Percentiles rank a stretch among this genome's conserved stretches.
Evolutionary conservation across 1,284 basidiomycete genomes (phyloP).

Genomic region (Cryptococcus sp.): DNA sequence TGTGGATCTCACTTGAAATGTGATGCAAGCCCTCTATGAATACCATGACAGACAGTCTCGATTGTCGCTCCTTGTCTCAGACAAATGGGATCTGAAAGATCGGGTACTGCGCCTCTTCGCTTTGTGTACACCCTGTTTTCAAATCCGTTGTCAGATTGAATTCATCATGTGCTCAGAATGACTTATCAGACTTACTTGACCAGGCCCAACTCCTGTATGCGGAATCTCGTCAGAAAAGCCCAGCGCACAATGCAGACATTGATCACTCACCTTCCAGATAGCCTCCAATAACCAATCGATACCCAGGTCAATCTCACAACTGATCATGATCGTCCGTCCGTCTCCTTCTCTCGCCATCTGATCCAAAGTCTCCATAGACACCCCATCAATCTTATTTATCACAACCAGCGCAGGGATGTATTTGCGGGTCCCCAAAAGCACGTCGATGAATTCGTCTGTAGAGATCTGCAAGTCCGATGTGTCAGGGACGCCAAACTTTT

Average conservation of each 20-base stretch:
- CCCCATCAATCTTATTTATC: slow-evolving; percentile 90
- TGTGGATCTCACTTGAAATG: slow-evolving; percentile 65
- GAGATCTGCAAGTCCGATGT: slow-evolving; percentile 67
- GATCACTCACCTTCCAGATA: slow-evolving; percentile 69
- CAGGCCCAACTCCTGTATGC: slow-evolving; percentile 63
- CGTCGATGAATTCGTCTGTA: slow-evolving; percentile 96
- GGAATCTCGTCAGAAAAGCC: neutral
- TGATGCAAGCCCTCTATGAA: slow-evolving; percentile 82
- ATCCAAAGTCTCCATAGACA: slow-evolving; percentile 87
- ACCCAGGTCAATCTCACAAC: slow-evolving; percentile 87
- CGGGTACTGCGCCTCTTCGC: slow-evolving; percentile 90
- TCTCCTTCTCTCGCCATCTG: slow-evolving; percentile 83
- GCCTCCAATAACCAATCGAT: slow-evolving; percentile 83
- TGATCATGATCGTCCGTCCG: slow-evolving; percentile 77
- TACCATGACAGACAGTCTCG: slow-evolving; percentile 89
- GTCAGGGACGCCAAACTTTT: too few species aligned
- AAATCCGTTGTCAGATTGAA: neutral
- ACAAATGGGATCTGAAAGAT: slow-evolving; percentile 89
- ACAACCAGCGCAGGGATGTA: slow-evolving; percentile 91
- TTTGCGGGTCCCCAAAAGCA: slow-evolving; percentile 90
- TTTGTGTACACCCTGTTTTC: slow-evolving; percentile 77
- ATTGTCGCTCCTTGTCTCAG: slow-evolving; percentile 88
- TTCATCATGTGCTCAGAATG: neutral
- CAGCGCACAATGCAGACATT: neutral
- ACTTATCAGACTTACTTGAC: slow-evolving; percentile 61